A percentile compares a stretch with the other conserved stretches of the same genome.
These are phyloP conservation scores for Phytophthora hybrid DNA, from an alignment of 352 stramenopile species.

Conservation along the genomic window DNA sequence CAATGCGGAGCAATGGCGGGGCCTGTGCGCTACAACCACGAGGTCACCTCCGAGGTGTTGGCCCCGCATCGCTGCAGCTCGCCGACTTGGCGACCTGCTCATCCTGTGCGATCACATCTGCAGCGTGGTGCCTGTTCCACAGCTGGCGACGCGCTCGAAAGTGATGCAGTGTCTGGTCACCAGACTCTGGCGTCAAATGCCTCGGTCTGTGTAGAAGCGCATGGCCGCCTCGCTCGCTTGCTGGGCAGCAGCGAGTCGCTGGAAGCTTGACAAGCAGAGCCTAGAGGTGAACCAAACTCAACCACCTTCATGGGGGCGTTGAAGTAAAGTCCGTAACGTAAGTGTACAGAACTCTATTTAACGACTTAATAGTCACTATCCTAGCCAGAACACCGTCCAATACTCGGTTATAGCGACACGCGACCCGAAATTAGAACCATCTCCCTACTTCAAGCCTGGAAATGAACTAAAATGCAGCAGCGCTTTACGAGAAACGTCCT, in stretches of 20 bases:
- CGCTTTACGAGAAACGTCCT: background rate
- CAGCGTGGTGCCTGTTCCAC: slow-evolving; percentile 15
- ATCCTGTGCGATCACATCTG: background rate
- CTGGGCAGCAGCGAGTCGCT: no score
- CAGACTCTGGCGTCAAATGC: slow-evolving; percentile 8
- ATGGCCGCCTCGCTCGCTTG: background rate
- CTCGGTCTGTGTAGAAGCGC: slow-evolving; percentile 4
- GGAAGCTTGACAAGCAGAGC: no score
- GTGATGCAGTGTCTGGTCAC: background rate
- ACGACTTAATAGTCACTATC: background rate
- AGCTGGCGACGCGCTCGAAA: slow-evolving; percentile 15
- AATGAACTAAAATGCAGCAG: no score
- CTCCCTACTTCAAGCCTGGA: slow-evolving; percentile 19
- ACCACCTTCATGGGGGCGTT: no score
- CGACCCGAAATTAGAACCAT: slow-evolving; percentile 3
- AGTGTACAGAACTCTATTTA: background rate
- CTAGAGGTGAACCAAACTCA: no score
- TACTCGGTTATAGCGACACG: slow-evolving; percentile 5
- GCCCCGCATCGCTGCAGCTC: no score
- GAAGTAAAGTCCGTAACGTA: no score
- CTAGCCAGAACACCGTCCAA: background rate
- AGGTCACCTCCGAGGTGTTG: no score
- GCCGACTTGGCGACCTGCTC: background rate
- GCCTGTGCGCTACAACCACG: no score
- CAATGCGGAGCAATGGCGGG: no score